These are phyloP conservation scores for Aspergillus sp. DNA, from an alignment of 2,329 filamentous ascomycete species.

Conservation along the genomic window DNA sequence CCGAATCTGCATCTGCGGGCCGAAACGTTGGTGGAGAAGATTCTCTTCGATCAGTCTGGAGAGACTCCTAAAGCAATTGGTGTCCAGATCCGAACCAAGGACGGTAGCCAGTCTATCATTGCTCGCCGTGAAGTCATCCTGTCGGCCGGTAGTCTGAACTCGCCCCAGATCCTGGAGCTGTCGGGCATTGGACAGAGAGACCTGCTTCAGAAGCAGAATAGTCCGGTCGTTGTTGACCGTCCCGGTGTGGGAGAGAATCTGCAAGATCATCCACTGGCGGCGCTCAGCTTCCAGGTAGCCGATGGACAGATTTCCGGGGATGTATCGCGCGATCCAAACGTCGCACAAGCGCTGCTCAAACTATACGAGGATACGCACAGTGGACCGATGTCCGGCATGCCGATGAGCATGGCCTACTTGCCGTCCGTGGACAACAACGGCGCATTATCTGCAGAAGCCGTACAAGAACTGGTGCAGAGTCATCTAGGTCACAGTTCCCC, in stretches of 20 bases:
- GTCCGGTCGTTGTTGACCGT: constrained; percentile 40
- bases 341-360: constrained; percentile 15
- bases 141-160: constrained; percentile 51
- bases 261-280: constrained; percentile 41
- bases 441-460: constrained; percentile 2
- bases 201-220: constrained; percentile 35
- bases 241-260: constrained; percentile 46
- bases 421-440: constrained; percentile 18
- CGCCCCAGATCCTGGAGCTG: constrained; percentile 53
- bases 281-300: constrained; percentile 19
- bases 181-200: constrained; percentile 52
- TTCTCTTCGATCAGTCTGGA: constrained; percentile 36
- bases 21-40: constrained; percentile 40
- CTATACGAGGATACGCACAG: constrained; percentile 15
- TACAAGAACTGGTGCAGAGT: not conserved
- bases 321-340: constrained; percentile 15
- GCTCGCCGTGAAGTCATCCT: constrained; percentile 51
- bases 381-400: constrained; percentile 18
- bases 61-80: constrained; percentile 12
- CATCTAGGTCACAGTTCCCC: not conserved
- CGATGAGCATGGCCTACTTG: constrained; percentile 19
- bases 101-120: constrained; percentile 24
- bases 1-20: constrained; percentile 43
- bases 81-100: constrained; percentile 12
- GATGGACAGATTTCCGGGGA: constrained; percentile 19